phyloP scores from a whole-genome alignment of 2,329 filamentous ascomycete species.

The Fusarium nodosum region DNA sequence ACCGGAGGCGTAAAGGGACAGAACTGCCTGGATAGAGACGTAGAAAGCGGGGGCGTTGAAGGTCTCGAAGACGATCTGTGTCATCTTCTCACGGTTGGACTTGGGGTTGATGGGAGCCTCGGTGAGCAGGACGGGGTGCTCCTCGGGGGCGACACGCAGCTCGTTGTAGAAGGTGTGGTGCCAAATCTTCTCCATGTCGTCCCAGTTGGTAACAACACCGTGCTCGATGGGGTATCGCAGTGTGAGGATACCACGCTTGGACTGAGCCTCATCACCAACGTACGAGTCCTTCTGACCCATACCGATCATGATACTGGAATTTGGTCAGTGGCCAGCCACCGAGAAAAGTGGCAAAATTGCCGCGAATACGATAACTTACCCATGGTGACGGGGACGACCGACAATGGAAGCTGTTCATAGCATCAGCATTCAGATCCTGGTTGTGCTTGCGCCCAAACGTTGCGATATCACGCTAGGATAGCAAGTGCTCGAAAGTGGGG shows the following conservation, averaged over 20 bases:
- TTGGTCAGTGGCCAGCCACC: conserved; percentile 33
- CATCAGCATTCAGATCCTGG: conserved; percentile 54
- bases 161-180: conserved; percentile 99
- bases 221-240: conserved; percentile 99
- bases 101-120: conserved; percentile 99
- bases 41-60: conserved; percentile 99
- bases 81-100: conserved; percentile 99
- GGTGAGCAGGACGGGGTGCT: conserved; percentile 99
- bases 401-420: conserved; percentile 88
- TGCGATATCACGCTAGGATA: conserved; percentile 39
- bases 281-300: conserved; percentile 99
- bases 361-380: conserved; percentile 72
- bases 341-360: conserved; percentile 31
- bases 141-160: conserved; percentile 99
- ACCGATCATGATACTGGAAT: conserved; percentile 97
- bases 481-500: conserved; percentile 53
- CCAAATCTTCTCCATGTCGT: conserved; percentile 99
- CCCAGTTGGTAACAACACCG: conserved; percentile 99
- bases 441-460: conserved; percentile 24
- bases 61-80: conserved; percentile 99
- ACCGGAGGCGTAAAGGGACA: conserved; percentile 99
- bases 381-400: conserved; percentile 99
- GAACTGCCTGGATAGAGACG: conserved; percentile 99
- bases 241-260: conserved; percentile 99
- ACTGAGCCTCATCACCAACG: conserved; percentile 99